Evolutionary conservation across 352 stramenopile genomes (phyloP).

Genomic region (Globisporangium canariense): DNA sequence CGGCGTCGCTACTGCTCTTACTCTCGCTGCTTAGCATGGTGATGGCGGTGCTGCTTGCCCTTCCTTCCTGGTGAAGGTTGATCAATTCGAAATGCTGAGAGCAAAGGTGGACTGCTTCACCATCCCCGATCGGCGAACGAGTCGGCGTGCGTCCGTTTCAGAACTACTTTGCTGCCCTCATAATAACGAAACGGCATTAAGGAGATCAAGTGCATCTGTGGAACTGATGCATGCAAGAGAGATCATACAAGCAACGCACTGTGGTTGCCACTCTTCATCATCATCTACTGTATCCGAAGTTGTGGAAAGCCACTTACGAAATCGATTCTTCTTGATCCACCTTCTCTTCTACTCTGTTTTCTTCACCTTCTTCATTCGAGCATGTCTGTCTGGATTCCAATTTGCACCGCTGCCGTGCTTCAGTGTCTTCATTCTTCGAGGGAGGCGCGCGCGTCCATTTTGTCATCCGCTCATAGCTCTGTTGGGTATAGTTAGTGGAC

Average conservation of each 20-base stretch:
- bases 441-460: background rate
- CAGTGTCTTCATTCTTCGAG: background rate
- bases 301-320: background rate
- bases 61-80: constrained; percentile 14
- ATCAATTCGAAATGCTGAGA: background rate
- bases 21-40: constrained; percentile 34
- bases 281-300: constrained; percentile 2
- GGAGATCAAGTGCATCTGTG: background rate
- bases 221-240: background rate
- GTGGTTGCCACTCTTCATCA: background rate
- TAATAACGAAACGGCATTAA: background rate
- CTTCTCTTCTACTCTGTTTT: background rate
- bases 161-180: background rate
- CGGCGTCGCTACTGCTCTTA: constrained; percentile 27
- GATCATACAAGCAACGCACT: background rate
- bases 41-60: background rate
- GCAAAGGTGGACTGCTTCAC: background rate
- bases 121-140: background rate
- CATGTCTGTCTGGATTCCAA: background rate
- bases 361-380: constrained; percentile 1
- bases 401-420: background rate
- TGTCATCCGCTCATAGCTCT: constrained; percentile 2
- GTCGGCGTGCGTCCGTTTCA: background rate
- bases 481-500: constrained; percentile 10
- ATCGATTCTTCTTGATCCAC: constrained; percentile 1